These are phyloP conservation scores for Fusarium sambucinum DNA, from an alignment of 2,329 filamentous ascomycete genomes.

Conservation along the genomic window DNA sequence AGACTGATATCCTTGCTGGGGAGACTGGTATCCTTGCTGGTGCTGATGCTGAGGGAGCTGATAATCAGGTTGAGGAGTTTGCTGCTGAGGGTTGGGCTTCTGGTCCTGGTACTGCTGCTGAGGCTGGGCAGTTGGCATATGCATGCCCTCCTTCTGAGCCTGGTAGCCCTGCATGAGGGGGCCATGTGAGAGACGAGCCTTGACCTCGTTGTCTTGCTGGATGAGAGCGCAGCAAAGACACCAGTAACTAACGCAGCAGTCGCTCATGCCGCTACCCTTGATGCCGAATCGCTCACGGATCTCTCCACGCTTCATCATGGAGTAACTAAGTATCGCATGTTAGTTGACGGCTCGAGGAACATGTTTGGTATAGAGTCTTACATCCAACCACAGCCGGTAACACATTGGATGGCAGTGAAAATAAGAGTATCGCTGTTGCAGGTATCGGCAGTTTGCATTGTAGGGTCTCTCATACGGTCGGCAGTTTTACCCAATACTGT, in stretches of 20 bases:
- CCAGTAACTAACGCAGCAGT: slow-evolving; percentile 67
- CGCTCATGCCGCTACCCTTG: slow-evolving; percentile 59
- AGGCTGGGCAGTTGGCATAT: slow-evolving; percentile 46
- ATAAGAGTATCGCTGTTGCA: slow-evolving; percentile 60
- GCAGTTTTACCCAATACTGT: slow-evolving; percentile 60
- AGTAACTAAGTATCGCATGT: slow-evolving; percentile 50
- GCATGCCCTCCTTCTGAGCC: slow-evolving; percentile 54
- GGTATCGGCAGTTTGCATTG: slow-evolving; percentile 54
- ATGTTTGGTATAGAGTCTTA: slow-evolving; percentile 43
- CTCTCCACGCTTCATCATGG: slow-evolving; percentile 66
- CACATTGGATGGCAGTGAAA: slow-evolving; percentile 54
- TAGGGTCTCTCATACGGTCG: slow-evolving; percentile 59
- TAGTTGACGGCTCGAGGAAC: slow-evolving; percentile 3
- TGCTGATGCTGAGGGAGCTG: slow-evolving; percentile 33
- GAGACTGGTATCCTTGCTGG: slow-evolving; percentile 32
- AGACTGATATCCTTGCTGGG: slow-evolving; percentile 37
- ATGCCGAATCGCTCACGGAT: slow-evolving; percentile 67
- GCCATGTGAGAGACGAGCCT: slow-evolving; percentile 44
- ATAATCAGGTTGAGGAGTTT: slow-evolving; percentile 33
- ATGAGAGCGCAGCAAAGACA: slow-evolving; percentile 69
- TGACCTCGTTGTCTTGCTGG: slow-evolving; percentile 69
- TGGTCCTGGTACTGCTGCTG: slow-evolving; percentile 21
- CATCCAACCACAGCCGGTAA: slow-evolving; percentile 60
- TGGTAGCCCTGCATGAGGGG: slow-evolving; percentile 55
- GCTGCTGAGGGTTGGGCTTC: slow-evolving; percentile 27